Base-by-base conservation (phyloP, 306 rosid genomes). In the Pueraria montana region DNA sequence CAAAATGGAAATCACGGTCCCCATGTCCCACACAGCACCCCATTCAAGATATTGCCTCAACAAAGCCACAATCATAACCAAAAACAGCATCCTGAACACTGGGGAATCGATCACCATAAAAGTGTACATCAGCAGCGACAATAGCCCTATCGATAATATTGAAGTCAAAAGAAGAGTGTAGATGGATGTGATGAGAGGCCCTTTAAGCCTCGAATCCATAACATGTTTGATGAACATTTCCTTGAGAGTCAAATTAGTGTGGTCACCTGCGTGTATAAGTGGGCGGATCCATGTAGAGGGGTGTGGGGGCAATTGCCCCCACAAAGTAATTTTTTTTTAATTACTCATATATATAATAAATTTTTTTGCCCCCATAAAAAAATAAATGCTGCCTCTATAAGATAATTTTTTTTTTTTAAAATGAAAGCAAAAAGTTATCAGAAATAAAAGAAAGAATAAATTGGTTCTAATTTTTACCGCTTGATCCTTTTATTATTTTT, bases 21-120 rank as follows among this genome's bases (percentile, higher is more conserved):
- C 80, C 80, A 63, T 32, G 21, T 73, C 64, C 84, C 80, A 81
- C 43, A 73, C 52, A 56, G 80, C 80, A 49, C 79, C 65, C 84
- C 84, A 81, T 17, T 62, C 78, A 72, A 81, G 26, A 23, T 72
- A 49, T 34, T 62, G 61, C 6, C 49, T 11, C 16, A 73, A 73
- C 66, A 73, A 16, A 61, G 34, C 84, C 52, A 62, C 20, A 81
- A 72, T 23, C 84, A 72, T 45, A 8, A 5, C 6, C 55, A 21
- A 32, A 24, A 72, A 72, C 21, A 81, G 0, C 18, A 50, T 11
- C 66, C 23, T 24, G 24, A 73, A 73, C 16, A 62, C 1, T 49
- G 45, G 36, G 24, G 2, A 23, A 9, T 0, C 1, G 10, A 4
- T 14, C 6, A 61, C 55, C 8, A 80, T 3, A 24, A 48, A 81